Conservation (phyloP, 2,329 filamentous ascomycete species). For the Penicillium corylophilum region DNA sequence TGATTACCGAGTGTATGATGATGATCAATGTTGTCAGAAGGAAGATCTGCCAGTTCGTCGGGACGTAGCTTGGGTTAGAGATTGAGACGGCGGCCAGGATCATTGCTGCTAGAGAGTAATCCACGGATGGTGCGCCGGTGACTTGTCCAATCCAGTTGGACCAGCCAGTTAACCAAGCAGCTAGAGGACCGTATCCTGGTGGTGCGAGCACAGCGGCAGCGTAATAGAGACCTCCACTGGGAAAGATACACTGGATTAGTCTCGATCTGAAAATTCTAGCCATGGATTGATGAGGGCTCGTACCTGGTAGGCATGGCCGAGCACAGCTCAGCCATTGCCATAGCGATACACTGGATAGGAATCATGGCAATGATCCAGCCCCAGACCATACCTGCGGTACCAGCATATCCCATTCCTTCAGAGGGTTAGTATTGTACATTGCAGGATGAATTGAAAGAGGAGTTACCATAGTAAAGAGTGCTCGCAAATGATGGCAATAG, state of each 20-base stretch:
- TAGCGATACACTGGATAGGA: slow-evolving; percentile 69
- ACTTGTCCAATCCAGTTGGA: slow-evolving; percentile 69
- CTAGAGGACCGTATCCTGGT: slow-evolving; percentile 63
- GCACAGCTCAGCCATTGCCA: slow-evolving; percentile 69
- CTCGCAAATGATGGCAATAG: slow-evolving; percentile 69
- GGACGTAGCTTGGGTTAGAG: slow-evolving; percentile 62
- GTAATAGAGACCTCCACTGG: slow-evolving; percentile 69
- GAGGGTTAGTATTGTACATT: slow-evolving; percentile 3
- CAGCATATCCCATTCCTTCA: slow-evolving; percentile 53
- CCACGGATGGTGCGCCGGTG: slow-evolving; percentile 64
- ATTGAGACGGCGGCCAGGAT: slow-evolving; percentile 70
- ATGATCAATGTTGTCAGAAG: slow-evolving; percentile 67
- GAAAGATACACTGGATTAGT: neutral
- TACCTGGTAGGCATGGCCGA: slow-evolving; percentile 69
- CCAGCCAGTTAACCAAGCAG: slow-evolving; percentile 69
- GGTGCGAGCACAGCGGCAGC: slow-evolving; percentile 70
- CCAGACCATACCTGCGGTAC: slow-evolving; percentile 68
- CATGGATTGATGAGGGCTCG: neutral
- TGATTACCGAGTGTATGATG: slow-evolving; percentile 66
- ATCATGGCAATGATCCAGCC: slow-evolving; percentile 72
- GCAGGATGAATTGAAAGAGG: neutral
- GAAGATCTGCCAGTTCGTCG: slow-evolving; percentile 66
- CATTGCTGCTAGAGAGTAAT: slow-evolving; percentile 68
- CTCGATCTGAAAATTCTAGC: neutral
- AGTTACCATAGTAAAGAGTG: slow-evolving; percentile 66